These are phyloP conservation scores for Colletotrichum tabaci DNA, from an alignment of 2,329 filamentous ascomycete species.

Conservation along the genomic window DNA sequence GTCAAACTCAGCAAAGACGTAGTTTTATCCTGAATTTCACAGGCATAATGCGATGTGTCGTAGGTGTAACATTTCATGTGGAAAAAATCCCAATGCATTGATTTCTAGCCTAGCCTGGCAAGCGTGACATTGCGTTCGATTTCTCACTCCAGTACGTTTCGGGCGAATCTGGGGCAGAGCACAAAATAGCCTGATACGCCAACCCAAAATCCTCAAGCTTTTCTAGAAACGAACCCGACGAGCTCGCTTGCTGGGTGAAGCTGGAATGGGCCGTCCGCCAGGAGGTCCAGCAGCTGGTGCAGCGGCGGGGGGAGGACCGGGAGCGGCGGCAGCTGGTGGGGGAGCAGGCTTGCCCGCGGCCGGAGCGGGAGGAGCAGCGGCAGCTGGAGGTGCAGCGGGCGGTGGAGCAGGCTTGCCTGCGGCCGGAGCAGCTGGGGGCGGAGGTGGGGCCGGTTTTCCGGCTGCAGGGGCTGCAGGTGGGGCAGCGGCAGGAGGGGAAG, in stretches of 20 bases:
- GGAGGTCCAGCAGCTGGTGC: conserved; percentile 6
- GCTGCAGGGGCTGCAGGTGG: conserved; percentile 5
- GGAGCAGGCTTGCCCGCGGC: conserved; percentile 5
- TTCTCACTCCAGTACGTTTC: conserved; percentile 7
- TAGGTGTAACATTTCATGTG: no score
- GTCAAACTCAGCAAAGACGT: no score
- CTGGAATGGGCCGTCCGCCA: conserved; percentile 12
- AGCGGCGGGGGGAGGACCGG: neutral
- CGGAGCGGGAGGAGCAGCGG: neutral
- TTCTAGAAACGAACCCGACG: neutral
- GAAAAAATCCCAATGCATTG: neutral
- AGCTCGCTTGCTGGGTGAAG: conserved; percentile 6
- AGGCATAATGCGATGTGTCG: no score
- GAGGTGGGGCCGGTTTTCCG: neutral
- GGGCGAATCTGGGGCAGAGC: neutral
- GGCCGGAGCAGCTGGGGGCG: conserved; percentile 2
- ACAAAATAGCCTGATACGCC: neutral
- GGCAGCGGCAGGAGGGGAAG: conserved; percentile 4
- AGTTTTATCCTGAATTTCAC: no score
- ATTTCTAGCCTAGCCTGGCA: neutral
- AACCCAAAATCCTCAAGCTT: neutral
- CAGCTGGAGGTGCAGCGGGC: conserved; percentile 1
- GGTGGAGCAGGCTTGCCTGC: neutral
- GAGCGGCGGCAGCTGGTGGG: neutral
- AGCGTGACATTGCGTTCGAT: neutral